Percentiles rank a stretch among this genome's conserved stretches.
Evolutionary conservation across 2,329 filamentous ascomycete species (phyloP).

Genomic region (Peltaster fructicola): DNA sequence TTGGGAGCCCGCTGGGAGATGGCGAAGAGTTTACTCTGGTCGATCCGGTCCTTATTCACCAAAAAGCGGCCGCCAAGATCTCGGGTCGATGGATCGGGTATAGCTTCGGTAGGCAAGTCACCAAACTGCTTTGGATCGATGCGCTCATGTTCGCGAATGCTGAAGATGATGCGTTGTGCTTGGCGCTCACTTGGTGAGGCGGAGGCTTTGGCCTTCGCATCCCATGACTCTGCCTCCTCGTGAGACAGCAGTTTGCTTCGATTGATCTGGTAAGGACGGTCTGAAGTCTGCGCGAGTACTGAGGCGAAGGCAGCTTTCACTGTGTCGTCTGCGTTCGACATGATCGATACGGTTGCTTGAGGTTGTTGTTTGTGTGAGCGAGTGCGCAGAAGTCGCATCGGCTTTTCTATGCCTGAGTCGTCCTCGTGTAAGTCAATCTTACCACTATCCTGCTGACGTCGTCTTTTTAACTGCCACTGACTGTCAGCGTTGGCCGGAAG

Average conservation of each 20-base stretch:
- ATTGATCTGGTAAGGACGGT: conserved; percentile 9
- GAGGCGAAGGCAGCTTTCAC: too few species aligned
- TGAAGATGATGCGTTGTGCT: conserved; percentile 20
- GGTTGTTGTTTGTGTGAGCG: too few species aligned
- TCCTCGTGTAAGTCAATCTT: too few species aligned
- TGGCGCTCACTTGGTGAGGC: conserved; percentile 3
- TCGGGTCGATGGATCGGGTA: conserved; percentile 21
- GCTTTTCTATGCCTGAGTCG: too few species aligned
- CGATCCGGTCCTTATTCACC: conserved; percentile 26
- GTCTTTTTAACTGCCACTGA: too few species aligned
- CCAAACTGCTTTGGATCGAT: conserved; percentile 21
- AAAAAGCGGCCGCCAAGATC: conserved; percentile 32
- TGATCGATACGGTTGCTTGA: too few species aligned
- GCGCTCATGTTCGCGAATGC: conserved; percentile 26
- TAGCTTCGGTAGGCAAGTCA: conserved; percentile 24
- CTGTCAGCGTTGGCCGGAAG: too few species aligned
- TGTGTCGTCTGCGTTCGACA: too few species aligned
- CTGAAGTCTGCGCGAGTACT: too few species aligned
- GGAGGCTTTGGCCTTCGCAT: conserved; percentile 13
- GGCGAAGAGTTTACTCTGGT: conserved; percentile 38
- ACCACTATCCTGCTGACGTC: too few species aligned
- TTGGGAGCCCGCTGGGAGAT: conserved; percentile 48
- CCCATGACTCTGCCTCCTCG: conserved; percentile 21
- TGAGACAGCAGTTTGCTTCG: conserved; percentile 14
- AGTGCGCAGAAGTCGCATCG: too few species aligned